Conservation (phyloP, 2,329 filamentous ascomycete species). For the Fusarium pilosicola region DNA sequence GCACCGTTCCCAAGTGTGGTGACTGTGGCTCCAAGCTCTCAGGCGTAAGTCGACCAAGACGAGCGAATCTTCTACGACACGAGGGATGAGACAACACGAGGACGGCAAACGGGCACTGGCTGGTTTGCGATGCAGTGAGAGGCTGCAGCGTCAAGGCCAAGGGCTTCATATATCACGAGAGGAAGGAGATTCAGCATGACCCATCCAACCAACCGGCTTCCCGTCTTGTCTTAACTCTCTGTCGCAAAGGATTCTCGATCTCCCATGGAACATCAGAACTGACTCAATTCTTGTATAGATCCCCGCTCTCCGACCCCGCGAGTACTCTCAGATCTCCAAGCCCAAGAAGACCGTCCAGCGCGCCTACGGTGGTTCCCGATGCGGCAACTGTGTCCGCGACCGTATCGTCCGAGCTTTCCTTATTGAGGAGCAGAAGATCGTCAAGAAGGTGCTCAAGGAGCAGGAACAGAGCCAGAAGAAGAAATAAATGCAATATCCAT, state of each 20-base stretch:
- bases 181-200: neutral
- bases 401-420: slow-evolving; percentile 97
- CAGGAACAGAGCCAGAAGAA: slow-evolving; percentile 79
- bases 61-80: slow-evolving; percentile 24
- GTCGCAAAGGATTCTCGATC: slow-evolving; percentile 11
- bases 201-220: neutral
- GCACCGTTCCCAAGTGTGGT: slow-evolving; percentile 97
- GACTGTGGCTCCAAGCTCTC: slow-evolving; percentile 98
- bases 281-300: slow-evolving; percentile 62
- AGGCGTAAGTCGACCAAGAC: slow-evolving; percentile 78
- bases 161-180: neutral
- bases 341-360: slow-evolving; percentile 99
- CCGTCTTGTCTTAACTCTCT: slow-evolving; percentile 5
- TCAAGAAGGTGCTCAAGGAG: slow-evolving; percentile 99
- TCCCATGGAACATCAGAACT: slow-evolving; percentile 19
- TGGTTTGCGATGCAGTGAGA: neutral
- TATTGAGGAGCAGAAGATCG: slow-evolving; percentile 99
- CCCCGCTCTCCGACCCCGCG: slow-evolving; percentile 95
- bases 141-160: neutral
- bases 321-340: slow-evolving; percentile 97
- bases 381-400: slow-evolving; percentile 98
- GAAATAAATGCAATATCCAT: slow-evolving; percentile 67
- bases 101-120: slow-evolving; percentile 7
- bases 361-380: slow-evolving; percentile 98
- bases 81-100: slow-evolving; percentile 26